phyloP scores from a whole-genome alignment of 1,284 basidiomycete species.

The Ganoderma multipileum region DNA sequence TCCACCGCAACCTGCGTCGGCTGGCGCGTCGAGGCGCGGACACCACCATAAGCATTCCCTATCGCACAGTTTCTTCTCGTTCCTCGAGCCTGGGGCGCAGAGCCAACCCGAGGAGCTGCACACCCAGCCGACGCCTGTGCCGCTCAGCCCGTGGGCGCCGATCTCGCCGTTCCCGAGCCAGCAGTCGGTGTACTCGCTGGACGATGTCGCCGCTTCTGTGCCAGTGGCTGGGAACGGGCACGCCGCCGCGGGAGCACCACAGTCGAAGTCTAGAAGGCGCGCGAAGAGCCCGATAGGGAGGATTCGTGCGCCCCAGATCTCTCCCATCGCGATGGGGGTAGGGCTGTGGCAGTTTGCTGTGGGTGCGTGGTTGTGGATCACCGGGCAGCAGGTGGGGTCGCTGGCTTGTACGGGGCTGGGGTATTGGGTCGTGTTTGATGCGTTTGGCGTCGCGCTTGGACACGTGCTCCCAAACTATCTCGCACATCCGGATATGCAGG shows the following conservation, averaged over 20 bases:
- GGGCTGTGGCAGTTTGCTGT: constrained; percentile 58
- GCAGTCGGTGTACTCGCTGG: constrained; percentile 18
- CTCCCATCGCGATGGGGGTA: constrained; percentile 38
- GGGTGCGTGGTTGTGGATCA: constrained; percentile 84
- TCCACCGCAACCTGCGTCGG: constrained; percentile 34
- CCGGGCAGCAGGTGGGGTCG: constrained; percentile 91
- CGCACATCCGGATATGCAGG: constrained; percentile 35
- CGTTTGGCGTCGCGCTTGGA: constrained; percentile 76
- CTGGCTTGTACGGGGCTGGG: constrained; percentile 90
- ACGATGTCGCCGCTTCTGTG: constrained; percentile 11
- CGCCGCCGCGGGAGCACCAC: constrained; percentile 10
- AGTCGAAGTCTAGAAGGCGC: constrained; percentile 7
- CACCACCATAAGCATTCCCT: constrained; percentile 95
- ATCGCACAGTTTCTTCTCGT: constrained; percentile 91
- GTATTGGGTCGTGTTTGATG: constrained; percentile 96
- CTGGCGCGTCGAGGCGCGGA: constrained; percentile 62
- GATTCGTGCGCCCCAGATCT: constrained; percentile 33
- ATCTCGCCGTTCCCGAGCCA: constrained; percentile 45
- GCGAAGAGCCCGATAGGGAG: constrained; percentile 33
- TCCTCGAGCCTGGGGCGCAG: constrained; percentile 45
- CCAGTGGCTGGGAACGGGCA: not conserved
- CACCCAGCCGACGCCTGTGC: constrained; percentile 57
- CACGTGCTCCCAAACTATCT: constrained; percentile 55
- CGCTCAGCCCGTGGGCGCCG: constrained; percentile 62
- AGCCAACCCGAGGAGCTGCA: constrained; percentile 43